A percentile compares a stretch with the other conserved stretches of the same genome.
These are phyloP conservation scores for Malus hybrid DNA, from an alignment of 331 rosid genomes.

Conservation along the genomic window DNA sequence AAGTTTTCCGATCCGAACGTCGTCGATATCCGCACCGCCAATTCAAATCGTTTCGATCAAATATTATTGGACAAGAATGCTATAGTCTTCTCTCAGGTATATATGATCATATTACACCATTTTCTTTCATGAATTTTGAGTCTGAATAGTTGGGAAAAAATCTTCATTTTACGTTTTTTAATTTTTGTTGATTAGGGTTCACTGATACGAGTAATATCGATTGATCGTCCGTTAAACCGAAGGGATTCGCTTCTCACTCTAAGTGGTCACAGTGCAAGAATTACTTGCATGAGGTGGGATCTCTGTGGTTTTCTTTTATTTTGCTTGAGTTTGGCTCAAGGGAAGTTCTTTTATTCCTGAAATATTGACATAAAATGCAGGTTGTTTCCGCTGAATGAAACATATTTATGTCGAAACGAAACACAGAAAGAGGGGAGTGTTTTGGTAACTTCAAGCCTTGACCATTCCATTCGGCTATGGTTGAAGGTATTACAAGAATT, in stretches of 20 bases:
- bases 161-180: not conserved
- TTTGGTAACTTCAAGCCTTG: conserved; percentile 76
- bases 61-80: conserved; percentile 28
- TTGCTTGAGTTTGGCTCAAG: not conserved
- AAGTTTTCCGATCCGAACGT: conserved; percentile 50
- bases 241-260: not conserved
- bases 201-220: conserved; percentile 15
- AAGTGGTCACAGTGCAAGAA: conserved; percentile 60
- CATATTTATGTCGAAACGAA: conserved; percentile 32
- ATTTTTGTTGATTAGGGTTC: conserved; percentile 44
- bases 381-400: conserved; percentile 51
- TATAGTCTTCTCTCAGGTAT: conserved; percentile 43
- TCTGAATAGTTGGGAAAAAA: not conserved
- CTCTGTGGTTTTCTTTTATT: conserved; percentile 1
- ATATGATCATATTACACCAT: too few relatives aligned
- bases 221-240: conserved; percentile 14
- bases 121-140: not conserved
- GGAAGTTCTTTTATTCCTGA: not conserved
- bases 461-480: conserved; percentile 75
- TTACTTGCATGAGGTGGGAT: conserved; percentile 70
- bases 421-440: conserved; percentile 30
- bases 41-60: conserved; percentile 23
- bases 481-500: conserved; percentile 51
- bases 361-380: conserved; percentile 36
- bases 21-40: not conserved